Evolutionary conservation across 257 asterid species (phyloP).

Genomic region (Nicotiana knightiana): DNA sequence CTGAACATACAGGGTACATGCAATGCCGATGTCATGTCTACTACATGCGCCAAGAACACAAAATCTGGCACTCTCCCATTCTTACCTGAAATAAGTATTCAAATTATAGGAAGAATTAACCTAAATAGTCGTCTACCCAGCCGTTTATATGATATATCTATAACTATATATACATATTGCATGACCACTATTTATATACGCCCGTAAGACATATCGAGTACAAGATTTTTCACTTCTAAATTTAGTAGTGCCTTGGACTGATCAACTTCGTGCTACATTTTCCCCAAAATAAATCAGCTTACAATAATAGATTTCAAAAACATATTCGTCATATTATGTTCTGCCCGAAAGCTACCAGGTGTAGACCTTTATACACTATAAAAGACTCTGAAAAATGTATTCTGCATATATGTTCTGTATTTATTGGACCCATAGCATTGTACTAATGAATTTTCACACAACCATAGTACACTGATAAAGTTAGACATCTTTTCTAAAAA

Average conservation of each 20-base stretch:
- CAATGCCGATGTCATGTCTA: conserved; percentile 74
- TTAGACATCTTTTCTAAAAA: not conserved
- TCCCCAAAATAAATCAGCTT: not conserved
- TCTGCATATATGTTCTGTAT: no score
- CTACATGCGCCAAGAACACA: conserved; percentile 86
- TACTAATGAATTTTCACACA: not conserved
- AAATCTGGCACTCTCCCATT: conserved; percentile 69
- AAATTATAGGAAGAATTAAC: no score
- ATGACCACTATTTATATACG: no score
- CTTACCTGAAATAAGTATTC: conserved; percentile 35
- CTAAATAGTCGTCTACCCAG: no score
- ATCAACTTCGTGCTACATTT: no score
- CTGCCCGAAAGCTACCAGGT: not conserved
- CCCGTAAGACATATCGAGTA: not conserved
- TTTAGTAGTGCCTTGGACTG: not conserved
- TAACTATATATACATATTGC: no score
- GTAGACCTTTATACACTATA: not conserved
- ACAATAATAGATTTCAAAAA: no score
- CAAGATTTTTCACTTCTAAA: no score
- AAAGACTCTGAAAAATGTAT: no score
- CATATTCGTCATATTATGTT: not conserved
- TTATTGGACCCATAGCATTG: no score
- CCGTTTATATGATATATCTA: no score
- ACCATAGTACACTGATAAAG: not conserved
- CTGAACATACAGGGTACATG: conserved; percentile 59